Percentiles rank a stretch among this genome's conserved stretches.
Evolutionary conservation across 2,329 filamentous ascomycete species (phyloP).

Genomic region (Didymella arachidicola): DNA sequence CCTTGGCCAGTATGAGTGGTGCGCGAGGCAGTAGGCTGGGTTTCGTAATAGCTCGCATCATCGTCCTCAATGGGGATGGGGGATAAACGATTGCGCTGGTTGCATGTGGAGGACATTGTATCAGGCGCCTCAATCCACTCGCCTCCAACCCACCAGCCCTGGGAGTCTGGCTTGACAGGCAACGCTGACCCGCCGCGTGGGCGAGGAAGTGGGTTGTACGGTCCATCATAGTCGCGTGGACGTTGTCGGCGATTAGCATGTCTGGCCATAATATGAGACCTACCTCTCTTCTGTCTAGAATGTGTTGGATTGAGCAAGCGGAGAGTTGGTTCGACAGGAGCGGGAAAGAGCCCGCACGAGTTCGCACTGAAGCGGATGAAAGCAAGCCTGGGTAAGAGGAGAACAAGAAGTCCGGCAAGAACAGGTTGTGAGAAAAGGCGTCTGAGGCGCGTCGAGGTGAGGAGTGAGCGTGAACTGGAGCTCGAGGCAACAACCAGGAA

Average conservation of each 20-base stretch:
- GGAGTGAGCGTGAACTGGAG: not conserved
- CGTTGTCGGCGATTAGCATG: not conserved
- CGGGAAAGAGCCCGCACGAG: not conserved
- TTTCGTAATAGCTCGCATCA: conserved; percentile 7
- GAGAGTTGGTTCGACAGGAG: not conserved
- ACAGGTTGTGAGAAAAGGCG: not conserved
- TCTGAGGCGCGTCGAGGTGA: conserved; percentile 1
- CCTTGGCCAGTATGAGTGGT: not conserved
- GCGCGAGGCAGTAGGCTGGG: conserved; percentile 5
- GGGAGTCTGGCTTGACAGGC: not conserved
- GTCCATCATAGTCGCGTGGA: not conserved
- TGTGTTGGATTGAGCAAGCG: not conserved
- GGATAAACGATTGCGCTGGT: not conserved
- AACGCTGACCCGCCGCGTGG: not conserved
- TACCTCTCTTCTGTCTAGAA: not conserved
- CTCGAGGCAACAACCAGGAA: conserved; percentile 23
- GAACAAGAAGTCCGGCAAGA: not conserved
- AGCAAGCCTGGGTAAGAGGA: too few species aligned
- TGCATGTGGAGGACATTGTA: too few species aligned
- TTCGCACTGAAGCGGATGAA: not conserved
- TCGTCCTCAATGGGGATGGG: not conserved
- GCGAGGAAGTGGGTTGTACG: conserved; percentile 4
- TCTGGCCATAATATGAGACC: not conserved
- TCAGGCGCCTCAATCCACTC: conserved; percentile 1
- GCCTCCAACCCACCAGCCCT: conserved; percentile 12